Evolutionary conservation across 805 yeast species (phyloP), one percentile per base, ranked within the genome.

Genomic region (Metschnikowia kofuensis): DNA sequence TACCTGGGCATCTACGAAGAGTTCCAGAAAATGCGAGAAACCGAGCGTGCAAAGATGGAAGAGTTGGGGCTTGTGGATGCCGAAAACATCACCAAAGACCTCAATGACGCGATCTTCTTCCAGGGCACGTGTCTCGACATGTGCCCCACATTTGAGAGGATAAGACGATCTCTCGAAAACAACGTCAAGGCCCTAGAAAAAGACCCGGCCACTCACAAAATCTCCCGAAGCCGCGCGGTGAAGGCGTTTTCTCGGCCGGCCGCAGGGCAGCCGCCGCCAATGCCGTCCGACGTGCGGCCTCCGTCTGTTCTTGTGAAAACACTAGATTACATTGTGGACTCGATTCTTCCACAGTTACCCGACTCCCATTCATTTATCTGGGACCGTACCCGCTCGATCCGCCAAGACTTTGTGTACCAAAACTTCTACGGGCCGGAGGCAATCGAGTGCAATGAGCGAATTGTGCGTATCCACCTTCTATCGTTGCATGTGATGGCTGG

Each of bases 251-350:
- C 96, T 21, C 76, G 99, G 58, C 97, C 99, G 0, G 96, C 96
- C 14, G 97, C 98, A 0, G 99, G 98, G 7, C 97, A 94, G 58
- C 96, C 97, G 1, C 98, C 97, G 1, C 96, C 98, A 2, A 71
- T 94, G 49, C 99, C 99, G 0, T 89, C 97, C 1, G 99, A 94
- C 64, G 99, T 94, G 4, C 76, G 99, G 52, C 96, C 99, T 1
- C 99, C 99, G 0, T 78, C 77, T 47, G 73, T 91, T 1, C 68
- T 94, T 38, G 77, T 76, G 11, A 60, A 73, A 34, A 84, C 97
- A 0, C 68, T 94, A 51, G 76, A 86, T 50, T 89, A 88, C 63
- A 75, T 94, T 34, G 78, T 89, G 7, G 82, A 82, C 15, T 76
- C 80, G 37, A 66, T 86, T 1, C 65, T 92, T 12, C 79, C 79